Base-by-base conservation (phyloP, 192 early-diverging fungal species). In the Coemansia pectinata region DNA sequence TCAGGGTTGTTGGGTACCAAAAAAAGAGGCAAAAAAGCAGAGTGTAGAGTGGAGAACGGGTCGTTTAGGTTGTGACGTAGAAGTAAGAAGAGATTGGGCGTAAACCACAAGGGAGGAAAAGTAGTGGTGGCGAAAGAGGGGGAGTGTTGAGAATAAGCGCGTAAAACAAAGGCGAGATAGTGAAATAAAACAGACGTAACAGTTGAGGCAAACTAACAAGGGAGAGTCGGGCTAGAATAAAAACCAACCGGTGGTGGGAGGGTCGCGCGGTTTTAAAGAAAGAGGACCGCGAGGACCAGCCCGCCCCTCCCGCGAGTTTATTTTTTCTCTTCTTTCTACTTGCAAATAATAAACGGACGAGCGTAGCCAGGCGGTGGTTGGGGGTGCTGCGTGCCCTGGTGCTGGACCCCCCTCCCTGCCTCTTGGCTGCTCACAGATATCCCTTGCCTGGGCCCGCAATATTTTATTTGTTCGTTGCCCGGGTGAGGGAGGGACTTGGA, bases 321-420 rank as follows among this genome's bases (percentile, higher is more conserved):
- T 58, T 53, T 53, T 44, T 25, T 53, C 52, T 29, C 21, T 29
- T 53, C 52, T 53, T 53, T 53, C 52, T 33, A 58, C 29, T 58
- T 58, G 55, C 52, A 31, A 55, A 15, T 55, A 55, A 31, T 5
- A 55, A 29, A n/a, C 23, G 52, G 11, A 6, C 27, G 14, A 34
- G 27, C 12, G 27, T 17, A 58, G 27, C 15, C 27, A 58, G 27
- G 55, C 27, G 5, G 31, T 2, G 12, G 12, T 14, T 29, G 55
- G 55, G 55, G 55, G 55, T 58, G 55, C 55, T 17, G 55, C 55
- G 55, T 58, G 55, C 55, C 55, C 55, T 58, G 55, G 55, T 31
- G 55, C 29, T 33, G 55, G 55, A 58, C 55, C 55, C 45, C 55
- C 55, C 17, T 14, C 27, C 55, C 29, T 7, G 47, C 47, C 47